phyloP scores from a whole-genome alignment of 495 filamentous ascomycete species.

The Tuber aestivum region DNA sequence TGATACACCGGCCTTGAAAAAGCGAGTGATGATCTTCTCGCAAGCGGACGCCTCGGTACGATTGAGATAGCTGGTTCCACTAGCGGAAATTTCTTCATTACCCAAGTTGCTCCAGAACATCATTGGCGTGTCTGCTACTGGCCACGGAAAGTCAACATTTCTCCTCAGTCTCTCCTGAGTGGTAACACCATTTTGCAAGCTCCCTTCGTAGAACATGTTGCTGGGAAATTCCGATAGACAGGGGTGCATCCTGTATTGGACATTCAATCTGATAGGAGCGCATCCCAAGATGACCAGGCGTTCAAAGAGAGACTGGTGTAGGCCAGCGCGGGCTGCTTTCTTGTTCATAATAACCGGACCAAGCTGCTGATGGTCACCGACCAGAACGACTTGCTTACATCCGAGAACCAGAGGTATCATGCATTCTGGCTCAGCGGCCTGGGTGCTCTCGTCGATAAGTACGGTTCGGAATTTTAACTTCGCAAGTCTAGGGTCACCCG shows the following conservation, averaged over 20 bases:
- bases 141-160: conserved; percentile 98
- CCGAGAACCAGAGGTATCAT: conserved; percentile 98
- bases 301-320: conserved; percentile 97
- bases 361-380: conserved; percentile 97
- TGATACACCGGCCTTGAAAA: conserved; percentile 98
- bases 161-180: conserved; percentile 77
- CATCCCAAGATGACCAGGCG: conserved; percentile 90
- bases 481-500: conserved; percentile 86
- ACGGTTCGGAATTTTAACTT: conserved; percentile 98
- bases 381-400: conserved; percentile 96
- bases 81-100: conserved; percentile 96
- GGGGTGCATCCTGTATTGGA: conserved; percentile 99
- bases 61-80: conserved; percentile 96
- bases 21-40: conserved; percentile 95
- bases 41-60: conserved; percentile 92
- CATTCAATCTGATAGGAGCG: conserved; percentile 85
- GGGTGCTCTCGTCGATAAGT: conserved; percentile 95
- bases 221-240: conserved; percentile 97
- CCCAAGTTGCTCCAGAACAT: conserved; percentile 99
- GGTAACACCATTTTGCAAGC: conserved; percentile 93
- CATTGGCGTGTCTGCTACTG: conserved; percentile 89
- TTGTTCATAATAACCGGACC: conserved; percentile 99
- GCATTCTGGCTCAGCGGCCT: conserved; percentile 98
- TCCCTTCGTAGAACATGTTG: conserved; percentile 99
- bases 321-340: conserved; percentile 93